Base-by-base conservation (phyloP, 768 basidiomycete genomes). In the Mycena olivaceomarginata region DNA sequence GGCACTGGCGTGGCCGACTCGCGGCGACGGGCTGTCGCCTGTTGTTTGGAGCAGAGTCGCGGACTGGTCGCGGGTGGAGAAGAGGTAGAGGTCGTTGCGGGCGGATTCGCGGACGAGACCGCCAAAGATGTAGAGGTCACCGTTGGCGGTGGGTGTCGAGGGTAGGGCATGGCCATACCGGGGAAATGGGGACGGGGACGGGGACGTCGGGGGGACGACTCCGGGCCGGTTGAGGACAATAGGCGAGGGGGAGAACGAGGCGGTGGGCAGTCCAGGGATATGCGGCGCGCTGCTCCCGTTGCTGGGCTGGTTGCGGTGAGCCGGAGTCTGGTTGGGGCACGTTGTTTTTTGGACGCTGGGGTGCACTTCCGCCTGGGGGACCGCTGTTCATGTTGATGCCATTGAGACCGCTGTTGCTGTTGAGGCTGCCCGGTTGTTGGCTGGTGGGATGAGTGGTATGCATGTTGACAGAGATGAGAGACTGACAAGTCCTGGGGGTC, bases 1-100 rank as follows among this genome's bases (percentile, higher is more conserved):
- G 8, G 98, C 98, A 84, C 95, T 95, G 4, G 97, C 97, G 87
- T 99, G 98, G 0, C 98, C 98, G n/a, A 99, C 98, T 78, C 98
- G 89, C 0, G 97, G 93, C 18, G 93, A 92, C 1, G 98, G 98
- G 9, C 95, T 87, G 81, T 98, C 96, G 6, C 98, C 98, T 15
- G 90, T 92, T 0, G 98, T 98, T 83, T 97, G 95, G 43, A 99
- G 87, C 13, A 97, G 90, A 13, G 93, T 93, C 10, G 96, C 94
- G 18, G 94, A 91, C 75, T 96, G 90, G 78, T 96, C 94, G 56
- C 93, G 90, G 4, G 94, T 92, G 51, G 94, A 94, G 83, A 99
- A 94, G n/a, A 96, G 87, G 85, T 98, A 99, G 40, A 99, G 89
- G 86, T 99, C 98, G 85, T 98, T 98, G 67, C 94, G 91, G 45